Conservation (phyloP, 1,284 basidiomycete genomes). For the Malassezia sp. region DNA sequence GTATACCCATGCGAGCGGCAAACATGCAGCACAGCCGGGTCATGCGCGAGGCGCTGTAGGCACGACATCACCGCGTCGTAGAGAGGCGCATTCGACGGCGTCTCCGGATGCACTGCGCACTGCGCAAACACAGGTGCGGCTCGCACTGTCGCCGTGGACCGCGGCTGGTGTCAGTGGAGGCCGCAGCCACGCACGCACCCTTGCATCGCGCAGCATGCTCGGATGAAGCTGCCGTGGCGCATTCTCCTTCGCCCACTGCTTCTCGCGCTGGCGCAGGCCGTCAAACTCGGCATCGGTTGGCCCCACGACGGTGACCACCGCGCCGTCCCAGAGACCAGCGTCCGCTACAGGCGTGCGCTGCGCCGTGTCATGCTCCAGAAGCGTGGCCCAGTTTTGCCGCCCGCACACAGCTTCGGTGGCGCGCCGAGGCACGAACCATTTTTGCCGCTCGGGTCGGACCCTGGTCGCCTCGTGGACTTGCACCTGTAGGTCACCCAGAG, state of each 20-base stretch:
- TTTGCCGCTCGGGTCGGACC: conserved; percentile 8
- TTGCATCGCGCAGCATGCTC: conserved; percentile 27
- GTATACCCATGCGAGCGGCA: conserved; percentile 27
- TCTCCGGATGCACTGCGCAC: conserved; percentile 22
- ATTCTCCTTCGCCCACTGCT: conserved; percentile 19
- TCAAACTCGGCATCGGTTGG: conserved; percentile 1
- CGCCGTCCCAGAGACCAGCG: neutral
- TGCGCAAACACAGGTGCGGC: conserved; percentile 21
- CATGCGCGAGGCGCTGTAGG: conserved; percentile 23
- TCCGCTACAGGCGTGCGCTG: neutral
- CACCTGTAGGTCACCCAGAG: conserved; percentile 1
- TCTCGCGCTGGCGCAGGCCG: conserved; percentile 1
- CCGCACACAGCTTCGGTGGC: too few relatives aligned
- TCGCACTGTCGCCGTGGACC: conserved; percentile 16
- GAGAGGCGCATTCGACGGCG: conserved; percentile 14
- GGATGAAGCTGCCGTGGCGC: conserved; percentile 30
- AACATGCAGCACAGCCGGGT: conserved; percentile 34
- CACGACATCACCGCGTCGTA: conserved; percentile 20
- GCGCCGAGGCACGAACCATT: neutral
- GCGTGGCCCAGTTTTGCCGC: neutral
- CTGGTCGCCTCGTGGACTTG: neutral
- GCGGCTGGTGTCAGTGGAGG: too few relatives aligned
- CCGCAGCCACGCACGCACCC: conserved; percentile 8
- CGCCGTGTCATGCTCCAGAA: neutral
- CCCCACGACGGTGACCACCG: conserved; percentile 7